Evolutionary conservation across 495 filamentous ascomycete species (phyloP).

Genomic region (Cercophora newfieldiana): DNA sequence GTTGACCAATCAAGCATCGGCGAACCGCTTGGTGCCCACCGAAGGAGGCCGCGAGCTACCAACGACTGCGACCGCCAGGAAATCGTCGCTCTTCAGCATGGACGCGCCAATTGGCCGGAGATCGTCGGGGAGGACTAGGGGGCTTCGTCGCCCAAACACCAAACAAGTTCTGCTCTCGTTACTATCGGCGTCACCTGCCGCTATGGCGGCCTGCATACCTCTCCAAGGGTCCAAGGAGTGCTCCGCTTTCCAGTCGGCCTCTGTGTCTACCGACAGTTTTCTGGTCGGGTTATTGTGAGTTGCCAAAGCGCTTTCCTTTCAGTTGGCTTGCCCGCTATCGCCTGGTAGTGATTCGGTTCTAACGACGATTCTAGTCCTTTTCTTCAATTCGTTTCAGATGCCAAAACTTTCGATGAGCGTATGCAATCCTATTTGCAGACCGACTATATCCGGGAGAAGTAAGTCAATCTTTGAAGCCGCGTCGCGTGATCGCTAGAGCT

Average conservation of each 20-base stretch:
- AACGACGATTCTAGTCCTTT: conserved; percentile 66
- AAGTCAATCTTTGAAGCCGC: conserved; percentile 32
- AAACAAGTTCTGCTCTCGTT: conserved; percentile 22
- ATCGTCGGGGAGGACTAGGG: conserved; percentile 10
- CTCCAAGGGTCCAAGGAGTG: conserved; percentile 77
- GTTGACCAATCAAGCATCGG: conserved; percentile 20
- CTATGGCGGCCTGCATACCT: conserved; percentile 66
- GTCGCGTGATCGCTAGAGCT: conserved; percentile 8
- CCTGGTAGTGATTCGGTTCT: conserved; percentile 12
- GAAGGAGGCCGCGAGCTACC: conserved; percentile 6
- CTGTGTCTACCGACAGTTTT: conserved; percentile 69
- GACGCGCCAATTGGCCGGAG: conserved; percentile 18
- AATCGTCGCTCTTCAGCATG: neutral
- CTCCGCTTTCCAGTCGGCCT: conserved; percentile 78
- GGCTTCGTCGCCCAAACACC: conserved; percentile 12
- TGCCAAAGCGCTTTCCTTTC: neutral
- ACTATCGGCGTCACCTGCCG: conserved; percentile 24
- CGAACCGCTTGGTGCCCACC: neutral
- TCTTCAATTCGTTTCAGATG: conserved; percentile 73
- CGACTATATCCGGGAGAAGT: conserved; percentile 77
- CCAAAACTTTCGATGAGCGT: conserved; percentile 74
- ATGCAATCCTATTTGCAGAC: conserved; percentile 71
- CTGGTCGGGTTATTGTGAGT: conserved; percentile 71
- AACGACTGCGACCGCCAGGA: neutral
- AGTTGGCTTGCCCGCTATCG: neutral